These are phyloP conservation scores for Fonsecaea monophora DNA, from an alignment of 2,329 filamentous ascomycete species.

Conservation along the genomic window DNA sequence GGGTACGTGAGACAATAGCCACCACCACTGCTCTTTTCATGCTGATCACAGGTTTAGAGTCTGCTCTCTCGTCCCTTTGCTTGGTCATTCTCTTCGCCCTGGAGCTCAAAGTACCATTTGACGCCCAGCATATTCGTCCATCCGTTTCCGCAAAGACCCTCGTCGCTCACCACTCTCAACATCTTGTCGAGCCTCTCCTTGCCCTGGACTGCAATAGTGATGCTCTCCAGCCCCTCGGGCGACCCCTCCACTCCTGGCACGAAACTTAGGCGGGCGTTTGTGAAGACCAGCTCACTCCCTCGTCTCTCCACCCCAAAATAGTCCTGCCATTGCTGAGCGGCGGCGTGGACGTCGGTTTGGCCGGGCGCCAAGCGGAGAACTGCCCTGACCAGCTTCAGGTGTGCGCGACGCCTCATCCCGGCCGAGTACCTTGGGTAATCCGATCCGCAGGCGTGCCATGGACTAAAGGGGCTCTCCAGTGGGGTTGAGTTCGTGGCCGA, in stretches of 20 bases:
- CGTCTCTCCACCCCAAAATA: conserved; percentile 45
- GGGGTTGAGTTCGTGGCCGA: conserved; percentile 48
- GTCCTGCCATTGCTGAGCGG: conserved; percentile 50
- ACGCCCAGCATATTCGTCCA: conserved; percentile 50
- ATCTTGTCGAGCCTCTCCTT: conserved; percentile 45
- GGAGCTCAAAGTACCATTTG: conserved; percentile 46
- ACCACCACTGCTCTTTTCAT: background rate
- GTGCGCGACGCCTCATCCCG: conserved; percentile 47
- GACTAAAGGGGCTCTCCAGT: conserved; percentile 48
- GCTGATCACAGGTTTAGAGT: conserved; percentile 5
- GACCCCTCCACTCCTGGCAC: conserved; percentile 44
- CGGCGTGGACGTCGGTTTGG: conserved; percentile 47
- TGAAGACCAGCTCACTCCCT: conserved; percentile 42
- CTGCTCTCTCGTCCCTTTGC: conserved; percentile 10
- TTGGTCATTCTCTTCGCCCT: conserved; percentile 5
- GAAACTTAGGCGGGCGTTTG: conserved; percentile 48
- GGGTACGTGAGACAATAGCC: background rate
- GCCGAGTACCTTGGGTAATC: conserved; percentile 46
- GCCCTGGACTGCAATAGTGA: conserved; percentile 49
- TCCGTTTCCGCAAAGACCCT: conserved; percentile 44
- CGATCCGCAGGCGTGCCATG: conserved; percentile 54
- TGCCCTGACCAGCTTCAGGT: conserved; percentile 48
- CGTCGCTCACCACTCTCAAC: conserved; percentile 43
- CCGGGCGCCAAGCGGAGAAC: conserved; percentile 49
- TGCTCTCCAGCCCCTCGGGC: conserved; percentile 48